Evolutionary conservation across 169 alveolate species (phyloP), one percentile per base, ranked within the genome.

Genomic region (Plasmodium coatneyi): DNA sequence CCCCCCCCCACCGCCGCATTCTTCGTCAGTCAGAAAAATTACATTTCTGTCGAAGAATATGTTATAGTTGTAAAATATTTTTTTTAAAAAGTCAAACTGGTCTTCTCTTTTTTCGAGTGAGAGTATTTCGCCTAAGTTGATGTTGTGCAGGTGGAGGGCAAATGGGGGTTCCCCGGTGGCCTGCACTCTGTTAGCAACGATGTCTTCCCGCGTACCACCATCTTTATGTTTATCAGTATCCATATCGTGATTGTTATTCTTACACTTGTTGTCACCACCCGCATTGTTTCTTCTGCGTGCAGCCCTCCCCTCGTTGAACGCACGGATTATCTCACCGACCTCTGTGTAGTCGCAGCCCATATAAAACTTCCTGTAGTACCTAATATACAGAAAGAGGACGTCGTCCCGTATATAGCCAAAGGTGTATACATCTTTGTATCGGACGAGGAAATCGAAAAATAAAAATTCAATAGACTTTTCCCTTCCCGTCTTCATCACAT

Each of bases 351-450:
- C 90, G 71, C 81, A 89, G 43, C 81, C 71, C 14, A 56, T 14
- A 66, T 56, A 89, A 71, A 79, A 89, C 56, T 22, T 89, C 72
- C 22, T 46, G 82, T 89, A 89, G 81, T 89, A 89, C 22, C 94
- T 78, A 54, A 89, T 89, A 34, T 89, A 89, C 60, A 89, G 81
- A 72, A 89, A 89, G 72, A 89, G 82, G 16, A 89, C 71, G 34
- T 89, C 71, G 39, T 89, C 94, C 71, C 94, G 66, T 9, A 89
- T 80, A 22, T 89, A 89, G 0, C 94, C 94, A 79, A 89, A 89
- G 10, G 94, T 89, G 25, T 79, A 89, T 14, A 89, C 71, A 52
- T 89, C 46, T 80, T 89, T 78, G 81, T 89, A 79, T 43, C 25
- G 81, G 10, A 72, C 74, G 7, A 89, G 49, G 81, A 89, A 89